phyloP scores from a whole-genome alignment of 495 filamentous ascomycete species.

The Penicillium pulvis region DNA sequence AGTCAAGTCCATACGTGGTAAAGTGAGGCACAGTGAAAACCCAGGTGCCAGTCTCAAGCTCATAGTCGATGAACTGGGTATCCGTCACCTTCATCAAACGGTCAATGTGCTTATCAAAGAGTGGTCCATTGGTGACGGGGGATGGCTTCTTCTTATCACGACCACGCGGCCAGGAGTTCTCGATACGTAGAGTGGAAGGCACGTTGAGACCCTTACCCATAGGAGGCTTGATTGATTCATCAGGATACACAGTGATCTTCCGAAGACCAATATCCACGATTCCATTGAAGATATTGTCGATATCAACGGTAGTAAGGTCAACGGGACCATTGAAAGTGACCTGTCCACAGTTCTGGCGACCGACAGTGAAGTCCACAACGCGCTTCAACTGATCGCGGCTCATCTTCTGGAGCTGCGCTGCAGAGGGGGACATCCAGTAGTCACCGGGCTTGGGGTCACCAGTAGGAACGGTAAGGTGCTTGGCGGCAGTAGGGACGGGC shows the following conservation, averaged over 20 bases:
- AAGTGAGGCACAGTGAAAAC: constrained; percentile 90
- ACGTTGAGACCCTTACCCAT: constrained; percentile 88
- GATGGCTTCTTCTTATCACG: constrained; percentile 58
- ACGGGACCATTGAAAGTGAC: constrained; percentile 80
- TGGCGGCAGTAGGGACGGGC: constrained; percentile 32
- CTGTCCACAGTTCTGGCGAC: constrained; percentile 75
- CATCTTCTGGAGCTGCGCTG: constrained; percentile 73
- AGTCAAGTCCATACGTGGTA: constrained; percentile 91
- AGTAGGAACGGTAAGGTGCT: constrained; percentile 35
- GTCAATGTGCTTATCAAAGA: constrained; percentile 78
- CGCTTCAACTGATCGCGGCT: constrained; percentile 69
- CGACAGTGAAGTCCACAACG: constrained; percentile 73
- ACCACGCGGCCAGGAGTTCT: constrained; percentile 87
- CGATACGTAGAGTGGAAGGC: constrained; percentile 77
- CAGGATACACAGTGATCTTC: constrained; percentile 83
- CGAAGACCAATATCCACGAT: constrained; percentile 76
- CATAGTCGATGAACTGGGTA: constrained; percentile 80
- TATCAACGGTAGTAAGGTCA: constrained; percentile 70
- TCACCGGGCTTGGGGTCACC: constrained; percentile 63
- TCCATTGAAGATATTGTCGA: constrained; percentile 70
- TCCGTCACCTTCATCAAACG: constrained; percentile 74
- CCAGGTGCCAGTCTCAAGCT: constrained; percentile 80
- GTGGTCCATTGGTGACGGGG: constrained; percentile 55
- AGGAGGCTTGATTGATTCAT: constrained; percentile 71
- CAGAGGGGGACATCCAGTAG: constrained; percentile 82